Base-by-base conservation (phyloP, 176 grass and related monocot genomes). In the Carex littledalei region DNA sequence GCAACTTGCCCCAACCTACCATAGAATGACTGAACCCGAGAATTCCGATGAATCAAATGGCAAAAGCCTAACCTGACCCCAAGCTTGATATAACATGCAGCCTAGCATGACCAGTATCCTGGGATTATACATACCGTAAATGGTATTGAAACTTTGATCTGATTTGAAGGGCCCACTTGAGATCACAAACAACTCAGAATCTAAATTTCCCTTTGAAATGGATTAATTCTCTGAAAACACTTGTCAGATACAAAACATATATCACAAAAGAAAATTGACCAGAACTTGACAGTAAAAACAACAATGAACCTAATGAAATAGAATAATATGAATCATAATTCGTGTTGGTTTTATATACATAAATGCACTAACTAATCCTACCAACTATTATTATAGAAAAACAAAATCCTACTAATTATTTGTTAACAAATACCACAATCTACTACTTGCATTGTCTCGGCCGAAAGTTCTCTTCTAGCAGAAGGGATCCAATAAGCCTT, bases 391-490 rank as follows among this genome's bases (percentile, higher is more conserved):
- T 50, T 50, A 50, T 50, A 50, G 2, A 50, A 50, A 49, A 50
- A 45, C 4, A 50, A 50, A 50, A 50, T 11, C 9, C 47, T 50
- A 12, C 10, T 10, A 50, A 24, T 26, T 63, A 63, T 9, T 63
- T 50, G 37, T 37, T n/a, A 70, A 45, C 14, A 78, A 56, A 13
- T 55, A 56, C 14, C 2, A 17, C 13, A 18, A 12, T 50, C 49
- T 55, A 31, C 73, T 79, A 88, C 6, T 67, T 85, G 89, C 91
- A 96, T 83, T 93, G 94, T 26, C 79, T 89, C 1, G 91, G 80
- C 69, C 84, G 89, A 80, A 96, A 96, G 26, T 90, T 96, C 57
- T 96, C 85, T 84, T 91, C 87, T 3, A 87, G 89, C 80, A 96
- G 52, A 10, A 96, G 84, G 67, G 89, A 91, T 60, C 52, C 20